Evolutionary conservation across 2,329 filamentous ascomycete genomes (phyloP).

Genomic region (Sporothrix pallida): DNA sequence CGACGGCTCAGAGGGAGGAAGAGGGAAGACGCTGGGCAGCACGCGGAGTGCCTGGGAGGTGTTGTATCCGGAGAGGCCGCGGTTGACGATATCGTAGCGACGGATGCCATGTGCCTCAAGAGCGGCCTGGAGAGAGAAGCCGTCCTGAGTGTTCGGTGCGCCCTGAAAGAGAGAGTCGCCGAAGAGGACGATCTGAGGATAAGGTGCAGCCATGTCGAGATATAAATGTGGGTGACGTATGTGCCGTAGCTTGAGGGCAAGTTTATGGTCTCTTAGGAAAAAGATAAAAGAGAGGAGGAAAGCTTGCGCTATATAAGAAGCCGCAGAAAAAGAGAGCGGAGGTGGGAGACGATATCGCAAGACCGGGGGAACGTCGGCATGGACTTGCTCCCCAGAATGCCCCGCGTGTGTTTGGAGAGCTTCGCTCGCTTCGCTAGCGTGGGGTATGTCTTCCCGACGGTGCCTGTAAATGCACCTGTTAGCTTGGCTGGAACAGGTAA

Average conservation of each 20-base stretch:
- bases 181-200: conserved; percentile 80
- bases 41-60: conserved; percentile 74
- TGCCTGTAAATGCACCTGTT: not conserved
- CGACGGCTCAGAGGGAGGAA: conserved; percentile 51
- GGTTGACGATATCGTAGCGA: conserved; percentile 83
- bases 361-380: not conserved
- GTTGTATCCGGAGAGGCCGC: conserved; percentile 86
- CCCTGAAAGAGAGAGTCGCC: conserved; percentile 88
- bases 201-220: conserved; percentile 49
- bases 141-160: conserved; percentile 64
- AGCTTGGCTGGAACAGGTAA: not conserved
- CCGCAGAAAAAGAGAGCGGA: no score
- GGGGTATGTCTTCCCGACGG: not conserved
- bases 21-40: conserved; percentile 72
- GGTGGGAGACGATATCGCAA: not conserved
- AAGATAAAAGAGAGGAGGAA: not conserved
- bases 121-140: conserved; percentile 75
- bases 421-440: conserved; percentile 10
- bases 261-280: not conserved
- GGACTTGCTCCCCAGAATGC: not conserved
- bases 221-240: not conserved
- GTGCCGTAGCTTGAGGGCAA: not conserved
- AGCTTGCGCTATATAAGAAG: not conserved
- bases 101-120: conserved; percentile 74
- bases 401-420: conserved; percentile 13